Percentiles rank a stretch among this genome's conserved stretches.
These are phyloP conservation scores for Pseudognaphalium luteoalbum DNA, from an alignment of 129 eudicot species.

Conservation along the genomic window DNA sequence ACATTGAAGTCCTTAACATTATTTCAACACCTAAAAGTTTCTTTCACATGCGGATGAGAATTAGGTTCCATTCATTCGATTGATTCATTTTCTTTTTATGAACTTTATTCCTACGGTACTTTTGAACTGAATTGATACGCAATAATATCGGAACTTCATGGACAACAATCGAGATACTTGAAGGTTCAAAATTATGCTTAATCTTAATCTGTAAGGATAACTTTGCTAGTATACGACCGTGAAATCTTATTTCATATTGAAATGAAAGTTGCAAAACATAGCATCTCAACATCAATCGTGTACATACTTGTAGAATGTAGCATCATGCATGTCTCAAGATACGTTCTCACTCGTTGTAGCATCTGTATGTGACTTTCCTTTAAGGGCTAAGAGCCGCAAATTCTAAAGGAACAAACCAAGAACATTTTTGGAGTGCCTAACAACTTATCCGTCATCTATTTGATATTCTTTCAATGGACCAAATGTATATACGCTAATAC, in stretches of 20 bases:
- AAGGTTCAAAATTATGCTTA: not conserved
- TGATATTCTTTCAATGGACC: slow-evolving; percentile 22
- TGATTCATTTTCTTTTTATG: slow-evolving; percentile 9
- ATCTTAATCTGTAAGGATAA: not conserved
- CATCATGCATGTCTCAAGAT: not conserved
- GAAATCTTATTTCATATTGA: not conserved
- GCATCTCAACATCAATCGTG: not conserved
- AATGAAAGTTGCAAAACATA: not conserved
- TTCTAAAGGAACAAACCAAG: slow-evolving; percentile 9
- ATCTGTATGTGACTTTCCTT: not conserved
- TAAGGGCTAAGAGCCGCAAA: not conserved
- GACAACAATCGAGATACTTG: not conserved
- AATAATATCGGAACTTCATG: not conserved
- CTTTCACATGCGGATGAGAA: slow-evolving; percentile 33
- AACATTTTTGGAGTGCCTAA: not conserved
- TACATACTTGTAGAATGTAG: too few relatives aligned
- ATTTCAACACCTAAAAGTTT: slow-evolving; percentile 25
- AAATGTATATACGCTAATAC: not conserved
- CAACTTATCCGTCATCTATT: slow-evolving; percentile 10
- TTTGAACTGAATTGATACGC: not conserved
- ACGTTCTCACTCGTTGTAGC: not conserved
- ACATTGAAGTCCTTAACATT: slow-evolving; percentile 19
- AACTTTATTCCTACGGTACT: slow-evolving; percentile 18
- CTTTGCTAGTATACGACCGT: not conserved
- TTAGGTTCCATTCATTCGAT: slow-evolving; percentile 17